Base-by-base conservation (phyloP, 2,329 filamentous ascomycete genomes). In the Thielaviopsis musarum region DNA sequence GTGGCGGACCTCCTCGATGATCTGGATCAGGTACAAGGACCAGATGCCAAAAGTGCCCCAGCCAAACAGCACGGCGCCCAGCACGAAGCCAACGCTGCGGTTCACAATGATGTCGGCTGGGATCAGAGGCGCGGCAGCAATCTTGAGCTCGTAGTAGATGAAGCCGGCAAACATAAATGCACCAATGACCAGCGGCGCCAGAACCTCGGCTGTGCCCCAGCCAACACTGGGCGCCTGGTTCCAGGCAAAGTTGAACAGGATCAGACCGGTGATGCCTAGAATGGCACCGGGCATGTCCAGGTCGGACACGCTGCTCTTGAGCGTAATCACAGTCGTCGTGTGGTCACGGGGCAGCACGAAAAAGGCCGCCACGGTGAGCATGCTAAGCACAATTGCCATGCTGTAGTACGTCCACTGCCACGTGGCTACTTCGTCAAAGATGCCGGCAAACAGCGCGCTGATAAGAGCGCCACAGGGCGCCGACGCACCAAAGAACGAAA, bases 231-330 rank as follows among this genome's bases (percentile, higher is more conserved):
- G 76, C 0, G 79, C 82, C 65, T 86, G 81, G 61, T 83, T 85
- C 80, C 81, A 85, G 0, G 82, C 79, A 64, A 86, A 80, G 66
- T 84, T 85, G 69, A 86, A 75, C 19, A 87, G 71, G 0, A 84
- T 72, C 24, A 87, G 70, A 0, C 76, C 76, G 0, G 72, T 70
- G 19, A 85, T 73, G 1, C 82, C 82, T 0, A 70, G 65, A 0
- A 69, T 34, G 0, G 70, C 71, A 0, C 73, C 74, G 0, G 68
- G 67, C 7, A 75, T 60, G 48, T 77, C 75, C 3, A 76, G 53
- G 24, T 63, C 60, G 24, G n/a, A 21, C 13, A 58, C 34, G 19
- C 51, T 17, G 49, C 51, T 52, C 7, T 41, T 24, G 13, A 38
- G 24, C 24, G 58, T 59, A 21, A 49, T 52, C 15, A 45, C 30